Evolutionary conservation across 2,329 filamentous ascomycete species (phyloP).

Genomic region (Podosphaera aphanis): DNA sequence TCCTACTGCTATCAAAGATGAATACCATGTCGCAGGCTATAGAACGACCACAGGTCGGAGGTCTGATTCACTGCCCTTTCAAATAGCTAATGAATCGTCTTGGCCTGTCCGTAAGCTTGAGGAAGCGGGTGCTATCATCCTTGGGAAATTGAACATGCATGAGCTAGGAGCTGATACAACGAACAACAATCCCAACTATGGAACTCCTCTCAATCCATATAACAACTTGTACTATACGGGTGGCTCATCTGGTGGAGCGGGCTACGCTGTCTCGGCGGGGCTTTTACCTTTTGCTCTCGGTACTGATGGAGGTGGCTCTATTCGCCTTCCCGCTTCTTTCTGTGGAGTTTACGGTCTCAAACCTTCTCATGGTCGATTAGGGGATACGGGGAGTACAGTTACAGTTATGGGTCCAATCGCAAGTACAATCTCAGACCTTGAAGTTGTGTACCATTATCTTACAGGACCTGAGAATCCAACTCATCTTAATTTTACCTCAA

Average conservation of each 20-base stretch:
- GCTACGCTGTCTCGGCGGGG: conserved; percentile 50
- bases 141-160: conserved; percentile 73
- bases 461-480: conserved; percentile 42
- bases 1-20: conserved; percentile 66
- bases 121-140: conserved; percentile 45
- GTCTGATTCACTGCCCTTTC: conserved; percentile 64
- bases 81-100: conserved; percentile 36
- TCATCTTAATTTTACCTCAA: conserved; percentile 30
- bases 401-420: conserved; percentile 54
- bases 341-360: conserved; percentile 50
- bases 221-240: conserved; percentile 53
- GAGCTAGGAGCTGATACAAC: conserved; percentile 58
- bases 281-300: conserved; percentile 47
- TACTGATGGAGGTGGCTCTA: conserved; percentile 61
- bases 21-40: conserved; percentile 54
- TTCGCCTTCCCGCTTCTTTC: conserved; percentile 19
- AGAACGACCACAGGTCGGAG: conserved; percentile 44
- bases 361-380: conserved; percentile 47
- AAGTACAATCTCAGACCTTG: conserved; percentile 51
- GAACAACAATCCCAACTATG: conserved; percentile 70
- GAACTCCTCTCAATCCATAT: conserved; percentile 56
- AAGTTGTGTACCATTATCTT: conserved; percentile 63
- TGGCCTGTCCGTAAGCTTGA: conserved; percentile 50
- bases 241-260: conserved; percentile 81
- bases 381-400: conserved; percentile 28